Percentiles rank a stretch among this genome's conserved stretches.
These are phyloP conservation scores for Knoxia roxburghii DNA, from an alignment of 257 asterid species.

Conservation along the genomic window DNA sequence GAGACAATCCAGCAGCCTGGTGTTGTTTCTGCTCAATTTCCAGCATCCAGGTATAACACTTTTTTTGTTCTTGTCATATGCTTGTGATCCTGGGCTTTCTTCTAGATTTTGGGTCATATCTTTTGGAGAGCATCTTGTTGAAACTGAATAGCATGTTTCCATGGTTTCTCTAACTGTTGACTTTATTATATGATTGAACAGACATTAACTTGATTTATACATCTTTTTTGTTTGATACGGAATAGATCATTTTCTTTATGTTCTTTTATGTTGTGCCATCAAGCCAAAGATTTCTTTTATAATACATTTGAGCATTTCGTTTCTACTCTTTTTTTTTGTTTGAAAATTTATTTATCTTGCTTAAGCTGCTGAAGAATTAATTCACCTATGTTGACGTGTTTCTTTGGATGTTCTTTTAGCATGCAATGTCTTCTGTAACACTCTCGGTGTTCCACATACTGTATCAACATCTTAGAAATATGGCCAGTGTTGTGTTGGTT, in stretches of 20 bases:
- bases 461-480: no score
- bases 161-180: neutral
- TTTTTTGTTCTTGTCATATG: neutral
- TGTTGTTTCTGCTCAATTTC: conserved; percentile 43
- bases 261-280: neutral
- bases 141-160: neutral
- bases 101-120: neutral
- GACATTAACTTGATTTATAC: neutral
- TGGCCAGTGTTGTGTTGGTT: no score
- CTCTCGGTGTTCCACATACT: no score
- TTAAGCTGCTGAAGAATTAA: neutral
- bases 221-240: neutral
- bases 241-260: neutral
- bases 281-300: neutral
- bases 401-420: no score
- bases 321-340: neutral
- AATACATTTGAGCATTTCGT: neutral
- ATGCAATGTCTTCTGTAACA: no score
- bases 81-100: neutral
- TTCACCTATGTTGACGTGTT: no score
- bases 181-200: neutral
- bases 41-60: conserved; percentile 57
- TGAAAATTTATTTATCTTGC: neutral
- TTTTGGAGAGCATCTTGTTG: neutral
- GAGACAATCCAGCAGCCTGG: conserved; percentile 47